Conservation (phyloP, 2,329 filamentous ascomycete genomes). For the Clarireedia monteithiana region DNA sequence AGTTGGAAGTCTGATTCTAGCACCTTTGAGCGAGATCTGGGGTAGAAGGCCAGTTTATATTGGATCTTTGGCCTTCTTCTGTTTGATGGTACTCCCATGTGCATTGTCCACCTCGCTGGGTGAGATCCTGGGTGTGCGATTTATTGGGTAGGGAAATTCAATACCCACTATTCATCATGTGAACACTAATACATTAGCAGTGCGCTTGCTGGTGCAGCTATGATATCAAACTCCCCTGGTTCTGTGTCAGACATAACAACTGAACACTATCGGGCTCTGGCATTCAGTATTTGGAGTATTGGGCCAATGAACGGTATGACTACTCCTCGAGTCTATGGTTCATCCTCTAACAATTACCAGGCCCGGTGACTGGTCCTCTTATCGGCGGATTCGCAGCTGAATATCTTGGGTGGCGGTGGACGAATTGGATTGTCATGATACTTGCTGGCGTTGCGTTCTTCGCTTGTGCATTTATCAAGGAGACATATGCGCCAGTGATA, state of each 20-base stretch:
- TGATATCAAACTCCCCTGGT: slow-evolving; percentile 78
- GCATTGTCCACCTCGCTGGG: slow-evolving; percentile 60
- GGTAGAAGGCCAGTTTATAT: slow-evolving; percentile 64
- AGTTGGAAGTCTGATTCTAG: slow-evolving; percentile 61
- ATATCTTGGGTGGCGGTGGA: slow-evolving; percentile 81
- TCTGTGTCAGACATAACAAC: slow-evolving; percentile 76
- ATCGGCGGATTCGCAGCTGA: slow-evolving; percentile 76
- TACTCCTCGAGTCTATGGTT: neutral
- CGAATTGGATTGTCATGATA: slow-evolving; percentile 74
- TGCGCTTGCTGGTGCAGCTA: slow-evolving; percentile 66
- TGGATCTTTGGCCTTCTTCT: slow-evolving; percentile 54
- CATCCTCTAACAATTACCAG: neutral
- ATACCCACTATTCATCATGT: neutral
- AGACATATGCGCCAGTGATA: slow-evolving; percentile 70
- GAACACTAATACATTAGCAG: slow-evolving; percentile 20
- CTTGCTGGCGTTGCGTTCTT: slow-evolving; percentile 54
- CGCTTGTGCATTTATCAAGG: slow-evolving; percentile 53
- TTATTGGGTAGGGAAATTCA: slow-evolving; percentile 54
- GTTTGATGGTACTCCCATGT: slow-evolving; percentile 63
- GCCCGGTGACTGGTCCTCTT: slow-evolving; percentile 52
- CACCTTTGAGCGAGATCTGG: slow-evolving; percentile 65
- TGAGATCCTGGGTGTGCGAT: slow-evolving; percentile 63
- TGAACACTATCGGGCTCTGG: slow-evolving; percentile 72
- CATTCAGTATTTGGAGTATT: slow-evolving; percentile 75
- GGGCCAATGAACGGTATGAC: slow-evolving; percentile 70